These are phyloP conservation scores for Boletus pseudo-olivaceus DNA, from an alignment of 768 basidiomycete genomes.

Conservation along the genomic window DNA sequence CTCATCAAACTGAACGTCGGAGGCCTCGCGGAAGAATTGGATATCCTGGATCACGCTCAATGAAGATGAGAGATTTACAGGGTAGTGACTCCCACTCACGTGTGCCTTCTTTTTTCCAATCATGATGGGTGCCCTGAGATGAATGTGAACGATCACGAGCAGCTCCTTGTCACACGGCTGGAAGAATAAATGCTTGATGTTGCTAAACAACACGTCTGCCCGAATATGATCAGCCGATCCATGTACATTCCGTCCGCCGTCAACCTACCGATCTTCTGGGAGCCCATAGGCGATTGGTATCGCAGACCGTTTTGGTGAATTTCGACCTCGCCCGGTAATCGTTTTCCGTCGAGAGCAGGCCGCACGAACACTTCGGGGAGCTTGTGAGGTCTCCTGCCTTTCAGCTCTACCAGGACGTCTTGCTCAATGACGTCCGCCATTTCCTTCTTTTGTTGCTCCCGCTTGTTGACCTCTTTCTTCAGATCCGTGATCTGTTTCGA, in stretches of 20 bases:
- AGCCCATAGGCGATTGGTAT: slow-evolving; percentile 82
- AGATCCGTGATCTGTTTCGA: slow-evolving; percentile 91
- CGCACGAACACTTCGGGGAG: slow-evolving; percentile 91
- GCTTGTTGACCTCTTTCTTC: slow-evolving; percentile 95
- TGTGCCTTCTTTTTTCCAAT: slow-evolving; percentile 98
- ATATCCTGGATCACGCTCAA: slow-evolving; percentile 60
- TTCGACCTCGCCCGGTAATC: slow-evolving; percentile 95
- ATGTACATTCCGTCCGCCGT: neutral
- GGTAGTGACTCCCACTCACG: slow-evolving; percentile 41
- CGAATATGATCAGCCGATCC: slow-evolving; percentile 4
- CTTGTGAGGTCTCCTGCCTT: slow-evolving; percentile 80
- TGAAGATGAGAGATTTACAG: neutral
- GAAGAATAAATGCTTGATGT: slow-evolving; percentile 98
- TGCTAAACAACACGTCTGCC: slow-evolving; percentile 89
- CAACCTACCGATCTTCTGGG: slow-evolving; percentile 83
- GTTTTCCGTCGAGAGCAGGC: slow-evolving; percentile 92
- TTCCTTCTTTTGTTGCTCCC: slow-evolving; percentile 96
- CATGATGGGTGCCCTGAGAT: slow-evolving; percentile 94
- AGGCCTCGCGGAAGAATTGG: slow-evolving; percentile 97
- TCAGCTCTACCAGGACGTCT: slow-evolving; percentile 83
- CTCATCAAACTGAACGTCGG: slow-evolving; percentile 97
- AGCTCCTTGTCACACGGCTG: slow-evolving; percentile 97
- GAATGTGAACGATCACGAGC: slow-evolving; percentile 89
- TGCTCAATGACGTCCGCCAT: slow-evolving; percentile 98
- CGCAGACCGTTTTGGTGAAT: slow-evolving; percentile 97